Conservation (phyloP, 2,329 filamentous ascomycete genomes). For the Xylariomycetidae sp. region DNA sequence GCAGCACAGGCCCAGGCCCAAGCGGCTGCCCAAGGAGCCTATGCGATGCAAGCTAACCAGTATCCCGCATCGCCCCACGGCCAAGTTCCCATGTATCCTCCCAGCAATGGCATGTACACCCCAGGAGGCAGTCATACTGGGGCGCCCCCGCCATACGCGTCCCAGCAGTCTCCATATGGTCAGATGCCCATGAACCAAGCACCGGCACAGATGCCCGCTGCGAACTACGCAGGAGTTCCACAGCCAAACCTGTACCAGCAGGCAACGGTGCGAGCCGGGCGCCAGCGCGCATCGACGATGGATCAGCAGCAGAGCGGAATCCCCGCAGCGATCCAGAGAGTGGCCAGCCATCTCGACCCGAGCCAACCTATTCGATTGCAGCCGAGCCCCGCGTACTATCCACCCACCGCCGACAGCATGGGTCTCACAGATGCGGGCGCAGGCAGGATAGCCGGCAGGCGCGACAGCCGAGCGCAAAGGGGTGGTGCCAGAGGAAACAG, state of each 20-base stretch:
- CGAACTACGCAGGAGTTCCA: conserved; percentile 54
- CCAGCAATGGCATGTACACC: conserved; percentile 78
- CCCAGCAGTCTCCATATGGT: conserved; percentile 66
- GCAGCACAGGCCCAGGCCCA: conserved; percentile 67
- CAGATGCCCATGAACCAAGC: conserved; percentile 69
- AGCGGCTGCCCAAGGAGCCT: conserved; percentile 62
- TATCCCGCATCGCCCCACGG: conserved; percentile 42
- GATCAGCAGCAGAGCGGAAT: conserved; percentile 92
- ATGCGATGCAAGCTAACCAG: conserved; percentile 48
- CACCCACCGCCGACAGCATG: conserved; percentile 81
- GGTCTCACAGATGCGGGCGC: conserved; percentile 57
- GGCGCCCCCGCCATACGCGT: conserved; percentile 73
- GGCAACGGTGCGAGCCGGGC: conserved; percentile 69
- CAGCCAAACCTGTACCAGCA: conserved; percentile 66
- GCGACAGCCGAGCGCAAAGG: conserved; percentile 68
- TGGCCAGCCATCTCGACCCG: conserved; percentile 92
- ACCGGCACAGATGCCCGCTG: conserved; percentile 60
- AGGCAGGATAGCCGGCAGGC: conserved; percentile 57
- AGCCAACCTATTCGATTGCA: conserved; percentile 91
- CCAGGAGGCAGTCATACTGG: conserved; percentile 49
- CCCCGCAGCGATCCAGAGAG: conserved; percentile 85
- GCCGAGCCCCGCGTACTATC: conserved; percentile 95
- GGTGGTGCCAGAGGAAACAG: conserved; percentile 56
- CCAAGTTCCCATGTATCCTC: conserved; percentile 68
- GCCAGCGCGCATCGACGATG: conserved; percentile 93